Base-by-base conservation (phyloP, 768 basidiomycete species). In the Fistulinella prunicolor region DNA sequence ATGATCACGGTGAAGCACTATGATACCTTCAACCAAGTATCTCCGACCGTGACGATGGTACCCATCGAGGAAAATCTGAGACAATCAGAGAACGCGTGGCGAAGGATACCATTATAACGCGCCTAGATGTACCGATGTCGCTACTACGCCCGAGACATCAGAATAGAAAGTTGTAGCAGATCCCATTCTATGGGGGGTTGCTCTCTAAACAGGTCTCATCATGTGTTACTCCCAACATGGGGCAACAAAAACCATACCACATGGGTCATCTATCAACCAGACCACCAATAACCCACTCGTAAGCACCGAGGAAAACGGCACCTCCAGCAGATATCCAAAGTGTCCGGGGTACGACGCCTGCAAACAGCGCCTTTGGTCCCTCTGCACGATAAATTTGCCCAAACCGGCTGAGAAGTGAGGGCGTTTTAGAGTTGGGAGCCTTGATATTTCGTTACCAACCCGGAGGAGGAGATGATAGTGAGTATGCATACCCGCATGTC, bases 311-410 rank as follows among this genome's bases (percentile, higher is more conserved):
- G 67, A 99, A 99, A 0, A 98, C 92, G 1, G 94, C 94, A 2
- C 96, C 96, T 3, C 96, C 96, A 2, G 90, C 84, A 2, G 92
- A 93, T 61, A 99, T 98, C 88, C 95, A 98, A 43, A 96, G 64
- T 32, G 94, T 97, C 63, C 96, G 80, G 21, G 95, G 95, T 8
- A 94, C 77, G 35, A 88, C 79, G 10, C 96, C 96, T 6, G 87
- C 70, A 62, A 95, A 97, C 5, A 99, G 73, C 3, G 90, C 90
- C 26, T 64, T 70, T 1, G 71, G 43, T 3, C 96, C 95, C 65
- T 95, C 95, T 0, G 67, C 63, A 7, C 63, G 53, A 57, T 87
- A 86, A 51, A 99, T 97, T 7, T 76, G 72, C 26, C 68, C 59
- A 22, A 93, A 66, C 26, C 89, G 81, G 12, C 65, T 66, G 2